Conservation (phyloP, 805 yeast genomes). For the Metschnikowia peoriensis region DNA sequence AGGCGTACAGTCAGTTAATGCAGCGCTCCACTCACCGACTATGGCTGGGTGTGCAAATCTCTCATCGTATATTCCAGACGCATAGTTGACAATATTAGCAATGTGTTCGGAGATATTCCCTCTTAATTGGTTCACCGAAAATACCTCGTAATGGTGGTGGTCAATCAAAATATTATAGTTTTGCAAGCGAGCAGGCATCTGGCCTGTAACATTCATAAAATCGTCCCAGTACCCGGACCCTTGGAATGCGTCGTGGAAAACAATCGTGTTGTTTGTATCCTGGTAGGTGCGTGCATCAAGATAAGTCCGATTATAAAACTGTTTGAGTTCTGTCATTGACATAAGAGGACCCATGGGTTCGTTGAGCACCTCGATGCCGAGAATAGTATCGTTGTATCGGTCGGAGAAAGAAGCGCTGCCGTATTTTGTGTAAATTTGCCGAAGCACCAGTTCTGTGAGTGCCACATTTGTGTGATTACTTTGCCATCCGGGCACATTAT, state of each 20-base stretch:
- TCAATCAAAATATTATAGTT: conserved; percentile 38
- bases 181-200: conserved; percentile 17
- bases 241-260: conserved; percentile 68
- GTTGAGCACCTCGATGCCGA: conserved; percentile 18
- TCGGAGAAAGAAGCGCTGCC: conserved; percentile 11
- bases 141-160: conserved; percentile 43
- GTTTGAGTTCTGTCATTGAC: conserved; percentile 19
- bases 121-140: conserved; percentile 25
- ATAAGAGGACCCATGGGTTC: conserved; percentile 17
- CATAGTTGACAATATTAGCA: conserved; percentile 29
- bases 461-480: conserved; percentile 7
- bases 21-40: conserved; percentile 83
- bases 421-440: conserved; percentile 15
- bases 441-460: conserved; percentile 20
- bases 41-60: conserved; percentile 70
- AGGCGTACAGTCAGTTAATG: conserved; percentile 37
- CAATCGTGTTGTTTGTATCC: conserved; percentile 40
- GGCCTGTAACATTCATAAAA: conserved; percentile 28
- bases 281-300: conserved; percentile 31
- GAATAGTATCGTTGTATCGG: conserved; percentile 12
- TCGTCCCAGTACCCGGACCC: conserved; percentile 54
- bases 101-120: conserved; percentile 31
- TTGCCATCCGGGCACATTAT: conserved; percentile 16
- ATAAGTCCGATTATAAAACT: conserved; percentile 32
- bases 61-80: conserved; percentile 24